A percentile compares a stretch with the other conserved stretches of the same genome.
These are phyloP conservation scores for Fusarium compactum DNA, from an alignment of 2,329 filamentous ascomycete genomes.

Conservation along the genomic window DNA sequence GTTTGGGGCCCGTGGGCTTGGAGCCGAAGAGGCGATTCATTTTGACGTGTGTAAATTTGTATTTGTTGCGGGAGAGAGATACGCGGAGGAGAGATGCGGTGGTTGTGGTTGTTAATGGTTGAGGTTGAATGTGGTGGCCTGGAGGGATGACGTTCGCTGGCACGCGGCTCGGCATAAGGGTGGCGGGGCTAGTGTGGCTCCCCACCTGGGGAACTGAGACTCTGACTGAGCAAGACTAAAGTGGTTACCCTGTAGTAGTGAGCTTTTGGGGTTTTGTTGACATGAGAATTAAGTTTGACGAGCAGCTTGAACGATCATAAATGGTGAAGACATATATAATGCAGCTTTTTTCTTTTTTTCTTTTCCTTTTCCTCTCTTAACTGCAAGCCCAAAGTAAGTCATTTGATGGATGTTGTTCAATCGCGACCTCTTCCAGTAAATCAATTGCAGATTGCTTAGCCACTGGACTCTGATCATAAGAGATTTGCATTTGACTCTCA, in stretches of 20 bases:
- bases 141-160: slow-evolving; percentile 44
- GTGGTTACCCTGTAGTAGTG: neutral
- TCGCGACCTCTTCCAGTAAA: too few relatives aligned
- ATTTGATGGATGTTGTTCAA: too few relatives aligned
- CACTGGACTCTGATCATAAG: fast-evolving
- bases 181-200: slow-evolving; percentile 14
- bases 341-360: too few relatives aligned
- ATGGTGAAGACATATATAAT: too few relatives aligned
- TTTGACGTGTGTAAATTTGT: slow-evolving; percentile 44
- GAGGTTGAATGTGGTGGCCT: slow-evolving; percentile 36
- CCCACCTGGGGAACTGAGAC: slow-evolving; percentile 18
- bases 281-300: fast-evolving
- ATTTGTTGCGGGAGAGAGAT: neutral
- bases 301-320: fast-evolving
- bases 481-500: too few relatives aligned
- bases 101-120: neutral
- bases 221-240: neutral
- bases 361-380: too few relatives aligned
- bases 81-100: neutral
- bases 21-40: slow-evolving; percentile 98
- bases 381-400: too few relatives aligned
- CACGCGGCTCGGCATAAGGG: slow-evolving; percentile 32
- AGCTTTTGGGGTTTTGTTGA: neutral
- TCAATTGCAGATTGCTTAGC: too few relatives aligned
- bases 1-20: slow-evolving; percentile 88